Base-by-base conservation (phyloP, 1,139 yeast genomes). In the Wickerhamiella infanticola region DNA sequence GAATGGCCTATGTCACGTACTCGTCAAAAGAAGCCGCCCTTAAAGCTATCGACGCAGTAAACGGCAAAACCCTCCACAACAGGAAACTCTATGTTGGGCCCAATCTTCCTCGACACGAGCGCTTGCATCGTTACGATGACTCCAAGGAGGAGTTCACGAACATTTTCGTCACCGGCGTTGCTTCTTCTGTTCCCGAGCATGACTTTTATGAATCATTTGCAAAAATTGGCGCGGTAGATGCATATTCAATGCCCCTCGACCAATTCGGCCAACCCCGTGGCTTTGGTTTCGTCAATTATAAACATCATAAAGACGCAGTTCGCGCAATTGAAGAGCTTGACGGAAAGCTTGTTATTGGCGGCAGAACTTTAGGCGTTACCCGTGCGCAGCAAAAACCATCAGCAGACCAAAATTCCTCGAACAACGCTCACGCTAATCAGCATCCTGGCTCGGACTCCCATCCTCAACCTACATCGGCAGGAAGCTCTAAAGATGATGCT, bases 41-140 rank as follows among this genome's bases (percentile, higher is more conserved):
- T 52, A 84, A 81, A 58, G 93, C 94, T 55, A 79, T 82, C 62
- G 88, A 81, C 67, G 79, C 79, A 60, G 85, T 82, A 62, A 82
- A 82, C 67, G 95, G 95, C 69, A 81, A 82, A 85, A 74, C 80
- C 62, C 77, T 84, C 71, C 82, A 84, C 66, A 94, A 83, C 64
- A 80, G 78, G 64, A 93, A 80, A 67, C 88, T 85, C 50, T 84
- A 67, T 61, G 95, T 85, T 59, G 93, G 90, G 60, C 85, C 80
- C 63, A 95, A 85, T 68, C 72, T 84, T 55, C 73, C 90, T 50
- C 82, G 75, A 66, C 80, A 79, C 66, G 95, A 84, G 64, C 84
- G 95, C 69, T 79, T 81, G 65, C 75, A 84, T 57, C 82, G 81
- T 67, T 69, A 80, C 61, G 88, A 81, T 64, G 94, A 81, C 67